Percentiles rank a stretch among this genome's conserved stretches.
Conservation (phyloP, 768 basidiomycete species). For the Mycena leptocephala region DNA sequence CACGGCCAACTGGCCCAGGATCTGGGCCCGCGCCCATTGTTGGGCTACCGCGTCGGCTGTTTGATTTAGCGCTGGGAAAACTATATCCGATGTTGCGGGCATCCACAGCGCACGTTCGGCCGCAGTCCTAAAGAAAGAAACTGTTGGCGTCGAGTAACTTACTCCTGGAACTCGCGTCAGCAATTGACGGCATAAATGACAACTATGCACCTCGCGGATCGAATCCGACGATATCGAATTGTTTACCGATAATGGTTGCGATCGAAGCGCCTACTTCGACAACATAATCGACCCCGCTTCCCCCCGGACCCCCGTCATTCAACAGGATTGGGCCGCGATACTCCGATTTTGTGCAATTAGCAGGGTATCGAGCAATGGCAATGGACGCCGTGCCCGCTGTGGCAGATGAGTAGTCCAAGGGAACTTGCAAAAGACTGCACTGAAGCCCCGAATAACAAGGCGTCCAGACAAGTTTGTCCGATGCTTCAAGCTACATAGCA, state of each 20-base stretch:
- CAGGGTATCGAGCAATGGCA: conserved; percentile 21
- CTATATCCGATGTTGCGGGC: neutral
- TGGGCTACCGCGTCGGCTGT: conserved; percentile 10
- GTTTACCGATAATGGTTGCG: conserved; percentile 16
- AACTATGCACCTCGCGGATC: neutral
- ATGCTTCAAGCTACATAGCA: conserved; percentile 2
- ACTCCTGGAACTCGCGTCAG: conserved; percentile 15
- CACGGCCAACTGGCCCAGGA: conserved; percentile 2
- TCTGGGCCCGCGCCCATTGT: too few relatives aligned
- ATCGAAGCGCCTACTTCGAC: neutral
- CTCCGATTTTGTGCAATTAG: neutral
- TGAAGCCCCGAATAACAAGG: conserved; percentile 44
- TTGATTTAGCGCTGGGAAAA: neutral
- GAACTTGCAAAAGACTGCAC: conserved; percentile 49
- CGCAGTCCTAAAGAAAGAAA: conserved; percentile 14
- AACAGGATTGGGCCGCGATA: conserved; percentile 30
- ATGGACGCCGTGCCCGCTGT: conserved; percentile 8
- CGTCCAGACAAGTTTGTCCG: conserved; percentile 38
- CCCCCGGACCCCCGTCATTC: too few relatives aligned
- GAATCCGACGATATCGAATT: too few relatives aligned
- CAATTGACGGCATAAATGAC: neutral
- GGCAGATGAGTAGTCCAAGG: conserved; percentile 30
- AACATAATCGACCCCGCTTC: conserved; percentile 28
- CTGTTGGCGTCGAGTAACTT: too few relatives aligned
- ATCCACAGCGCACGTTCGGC: conserved; percentile 13